Evolutionary conservation across 2,329 filamentous ascomycete genomes (phyloP).

Genomic region (Alternaria angustiovoidea): DNA sequence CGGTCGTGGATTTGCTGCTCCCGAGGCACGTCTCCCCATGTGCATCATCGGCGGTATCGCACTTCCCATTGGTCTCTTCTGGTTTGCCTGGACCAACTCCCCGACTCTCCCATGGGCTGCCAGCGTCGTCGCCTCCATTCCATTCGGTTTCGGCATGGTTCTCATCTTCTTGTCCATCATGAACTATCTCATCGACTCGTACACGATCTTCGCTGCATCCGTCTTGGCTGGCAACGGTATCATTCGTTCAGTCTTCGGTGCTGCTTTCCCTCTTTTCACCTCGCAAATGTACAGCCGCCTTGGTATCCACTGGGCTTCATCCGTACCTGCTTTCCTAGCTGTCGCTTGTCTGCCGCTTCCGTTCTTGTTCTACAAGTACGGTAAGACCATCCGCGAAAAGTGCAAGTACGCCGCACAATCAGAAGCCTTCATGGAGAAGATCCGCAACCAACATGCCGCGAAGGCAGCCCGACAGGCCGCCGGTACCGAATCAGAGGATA

Average conservation of each 20-base stretch:
- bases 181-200: constrained; percentile 56
- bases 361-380: constrained; percentile 79
- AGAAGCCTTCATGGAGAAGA: constrained; percentile 64
- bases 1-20: constrained; percentile 65
- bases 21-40: constrained; percentile 71
- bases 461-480: constrained; percentile 20
- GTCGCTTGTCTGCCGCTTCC: constrained; percentile 77
- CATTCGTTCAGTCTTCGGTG: constrained; percentile 78
- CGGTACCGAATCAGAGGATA: constrained; percentile 26
- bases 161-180: constrained; percentile 68
- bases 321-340: constrained; percentile 76
- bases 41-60: constrained; percentile 69
- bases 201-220: constrained; percentile 79
- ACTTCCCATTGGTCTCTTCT: constrained; percentile 62
- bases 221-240: constrained; percentile 81
- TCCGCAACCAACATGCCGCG: constrained; percentile 49
- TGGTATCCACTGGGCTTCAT: constrained; percentile 77
- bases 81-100: constrained; percentile 56
- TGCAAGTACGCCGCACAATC: constrained; percentile 76
- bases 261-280: constrained; percentile 81
- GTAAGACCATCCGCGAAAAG: constrained; percentile 66
- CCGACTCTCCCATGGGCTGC: constrained; percentile 65
- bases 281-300: constrained; percentile 64
- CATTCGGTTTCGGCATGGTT: constrained; percentile 68
- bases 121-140: constrained; percentile 59